Conservation (phyloP, 1,139 yeast genomes). For the Suhomyces anneliseae region DNA sequence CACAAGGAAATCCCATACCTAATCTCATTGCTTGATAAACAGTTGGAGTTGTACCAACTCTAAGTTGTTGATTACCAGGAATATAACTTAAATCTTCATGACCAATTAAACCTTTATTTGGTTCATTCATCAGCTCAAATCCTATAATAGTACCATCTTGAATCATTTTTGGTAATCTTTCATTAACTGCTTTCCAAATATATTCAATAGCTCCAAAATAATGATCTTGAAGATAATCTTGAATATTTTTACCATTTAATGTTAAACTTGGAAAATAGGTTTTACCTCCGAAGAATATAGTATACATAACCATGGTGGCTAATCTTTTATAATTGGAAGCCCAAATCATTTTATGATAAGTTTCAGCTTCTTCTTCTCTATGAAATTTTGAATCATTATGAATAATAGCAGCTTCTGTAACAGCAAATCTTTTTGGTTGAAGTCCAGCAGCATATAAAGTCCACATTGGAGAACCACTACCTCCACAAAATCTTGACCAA, state of each 20-base stretch:
- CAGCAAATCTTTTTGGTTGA: slow-evolving; percentile 66
- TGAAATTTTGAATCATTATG: slow-evolving; percentile 53
- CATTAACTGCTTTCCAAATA: slow-evolving; percentile 52
- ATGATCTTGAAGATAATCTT: slow-evolving; percentile 69
- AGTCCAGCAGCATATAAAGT: slow-evolving; percentile 93
- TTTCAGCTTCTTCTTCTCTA: slow-evolving; percentile 32
- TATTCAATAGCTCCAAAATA: slow-evolving; percentile 56
- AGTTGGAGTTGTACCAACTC: slow-evolving; percentile 70
- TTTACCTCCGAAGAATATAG: slow-evolving; percentile 79
- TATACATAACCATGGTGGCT: slow-evolving; percentile 81
- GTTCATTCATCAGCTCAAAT: slow-evolving; percentile 86
- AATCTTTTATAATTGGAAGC: slow-evolving; percentile 80
- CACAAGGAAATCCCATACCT: slow-evolving; percentile 71
- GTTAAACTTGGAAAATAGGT: slow-evolving; percentile 68
- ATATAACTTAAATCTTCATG: slow-evolving; percentile 44
- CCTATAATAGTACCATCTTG: slow-evolving; percentile 62
- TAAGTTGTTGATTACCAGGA: slow-evolving; percentile 56
- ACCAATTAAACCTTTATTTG: slow-evolving; percentile 67
- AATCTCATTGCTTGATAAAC: slow-evolving; percentile 57
- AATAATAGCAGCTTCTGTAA: slow-evolving; percentile 73
- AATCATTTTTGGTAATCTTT: slow-evolving; percentile 53
- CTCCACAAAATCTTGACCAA: slow-evolving; percentile 92
- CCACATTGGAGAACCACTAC: slow-evolving; percentile 96
- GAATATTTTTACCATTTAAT: slow-evolving; percentile 73
- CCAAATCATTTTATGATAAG: slow-evolving; percentile 88